A percentile compares a stretch with the other conserved stretches of the same genome.
These are phyloP conservation scores for Trichosporon sp. DNA, from an alignment of 1,284 basidiomycete genomes.

Conservation along the genomic window DNA sequence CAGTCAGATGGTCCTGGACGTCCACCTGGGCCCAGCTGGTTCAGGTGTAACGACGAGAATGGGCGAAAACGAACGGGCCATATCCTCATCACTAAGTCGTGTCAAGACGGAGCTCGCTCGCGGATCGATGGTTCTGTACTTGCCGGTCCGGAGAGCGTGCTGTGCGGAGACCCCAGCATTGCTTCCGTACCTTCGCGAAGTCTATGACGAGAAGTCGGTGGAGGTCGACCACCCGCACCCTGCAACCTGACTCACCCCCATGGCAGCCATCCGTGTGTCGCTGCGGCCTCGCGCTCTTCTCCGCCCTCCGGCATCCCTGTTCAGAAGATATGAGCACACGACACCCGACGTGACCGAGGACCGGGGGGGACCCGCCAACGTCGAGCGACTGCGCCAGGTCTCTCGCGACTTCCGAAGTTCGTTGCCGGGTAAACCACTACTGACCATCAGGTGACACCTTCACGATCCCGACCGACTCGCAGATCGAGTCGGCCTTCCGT, in stretches of 20 bases:
- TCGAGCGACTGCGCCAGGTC: conserved; percentile 33
- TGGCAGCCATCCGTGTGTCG: not conserved
- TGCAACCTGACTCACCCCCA: not conserved
- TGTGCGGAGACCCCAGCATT: not conserved
- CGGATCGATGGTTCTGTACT: no score
- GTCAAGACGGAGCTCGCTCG: no score
- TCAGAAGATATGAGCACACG: not conserved
- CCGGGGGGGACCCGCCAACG: conserved; percentile 44
- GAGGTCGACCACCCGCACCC: not conserved
- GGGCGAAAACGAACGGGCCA: no score
- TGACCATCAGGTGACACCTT: conserved; percentile 51
- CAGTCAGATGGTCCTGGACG: no score
- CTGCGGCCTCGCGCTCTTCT: not conserved
- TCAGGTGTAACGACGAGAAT: no score
- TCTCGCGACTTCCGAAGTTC: conserved; percentile 50
- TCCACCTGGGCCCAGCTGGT: no score
- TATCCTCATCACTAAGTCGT: no score
- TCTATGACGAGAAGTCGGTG: not conserved
- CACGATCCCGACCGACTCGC: conserved; percentile 52
- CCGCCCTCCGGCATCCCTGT: not conserved
- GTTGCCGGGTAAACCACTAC: not conserved
- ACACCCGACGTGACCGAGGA: conserved; percentile 28
- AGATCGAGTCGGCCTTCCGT: conserved; percentile 51
- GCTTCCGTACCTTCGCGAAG: not conserved
- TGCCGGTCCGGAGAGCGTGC: not conserved